Conservation (phyloP, 1,284 basidiomycete species). For the Pterulicium gracile region DNA sequence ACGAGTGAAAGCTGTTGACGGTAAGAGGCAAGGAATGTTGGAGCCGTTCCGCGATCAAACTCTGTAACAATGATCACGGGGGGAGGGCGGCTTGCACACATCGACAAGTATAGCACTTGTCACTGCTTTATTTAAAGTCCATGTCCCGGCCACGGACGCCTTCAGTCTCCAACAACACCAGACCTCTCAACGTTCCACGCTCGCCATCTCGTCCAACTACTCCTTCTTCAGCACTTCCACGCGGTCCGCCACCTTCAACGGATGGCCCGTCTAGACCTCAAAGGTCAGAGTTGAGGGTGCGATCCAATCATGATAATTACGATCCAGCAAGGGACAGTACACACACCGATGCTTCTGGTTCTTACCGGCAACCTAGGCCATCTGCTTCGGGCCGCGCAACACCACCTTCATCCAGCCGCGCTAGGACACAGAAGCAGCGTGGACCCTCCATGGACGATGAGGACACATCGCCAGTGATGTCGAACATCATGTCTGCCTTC, state of each 20-base stretch:
- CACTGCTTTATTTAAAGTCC: conserved; percentile 18
- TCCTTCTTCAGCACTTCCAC: conserved; percentile 22
- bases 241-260: conserved; percentile 15
- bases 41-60: no score
- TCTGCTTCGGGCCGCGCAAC: conserved; percentile 20
- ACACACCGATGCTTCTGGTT: conserved; percentile 2
- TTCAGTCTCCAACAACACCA: conserved; percentile 32
- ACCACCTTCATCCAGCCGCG: conserved; percentile 17
- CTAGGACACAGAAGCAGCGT: conserved; percentile 23
- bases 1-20: no score
- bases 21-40: no score
- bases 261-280: conserved; percentile 37
- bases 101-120: conserved; percentile 17
- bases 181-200: conserved; percentile 18
- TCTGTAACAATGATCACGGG: no score
- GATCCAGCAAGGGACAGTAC: conserved; percentile 23
- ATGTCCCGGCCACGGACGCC: conserved; percentile 28
- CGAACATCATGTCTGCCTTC: conserved; percentile 58
- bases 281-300: conserved; percentile 41
- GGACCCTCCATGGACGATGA: conserved; percentile 23
- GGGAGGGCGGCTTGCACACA: no score
- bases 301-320: conserved; percentile 30
- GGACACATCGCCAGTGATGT: conserved; percentile 36
- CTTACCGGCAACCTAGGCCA: conserved; percentile 16
- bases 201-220: conserved; percentile 24